Conservation (phyloP, 1,139 yeast genomes). For the Geotrichum histeridarum region DNA sequence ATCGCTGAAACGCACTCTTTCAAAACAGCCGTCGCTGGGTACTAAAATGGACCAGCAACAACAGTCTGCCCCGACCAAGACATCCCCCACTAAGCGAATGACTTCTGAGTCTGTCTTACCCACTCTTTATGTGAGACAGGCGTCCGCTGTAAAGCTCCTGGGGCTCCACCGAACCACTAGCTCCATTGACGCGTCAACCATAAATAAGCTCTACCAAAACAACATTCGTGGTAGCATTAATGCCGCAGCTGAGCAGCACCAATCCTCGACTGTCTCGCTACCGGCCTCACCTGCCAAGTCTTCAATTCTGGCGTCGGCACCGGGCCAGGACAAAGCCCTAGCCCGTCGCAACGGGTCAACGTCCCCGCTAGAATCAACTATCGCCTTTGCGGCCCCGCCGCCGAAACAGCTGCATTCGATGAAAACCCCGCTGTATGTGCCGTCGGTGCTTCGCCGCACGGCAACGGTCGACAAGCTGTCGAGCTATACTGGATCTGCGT, state of each 20-base stretch:
- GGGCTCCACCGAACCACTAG: conserved; percentile 8
- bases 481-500: neutral
- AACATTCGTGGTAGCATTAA: neutral
- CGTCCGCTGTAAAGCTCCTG: conserved; percentile 10
- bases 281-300: conserved; percentile 5
- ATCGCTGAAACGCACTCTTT: conserved; percentile 5
- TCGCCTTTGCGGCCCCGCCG: conserved; percentile 13
- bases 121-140: conserved; percentile 9
- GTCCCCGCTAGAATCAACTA: neutral
- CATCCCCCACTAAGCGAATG: conserved; percentile 9
- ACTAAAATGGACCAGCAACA: neutral
- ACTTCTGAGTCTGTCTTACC: conserved; percentile 16
- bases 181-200: conserved; percentile 1
- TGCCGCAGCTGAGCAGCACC: neutral
- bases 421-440: conserved; percentile 79
- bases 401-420: conserved; percentile 42
- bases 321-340: neutral
- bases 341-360: conserved; percentile 1
- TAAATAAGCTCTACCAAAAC: neutral
- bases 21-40: neutral
- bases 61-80: neutral
- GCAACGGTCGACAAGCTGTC: conserved; percentile 28
- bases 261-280: neutral
- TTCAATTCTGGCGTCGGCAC: neutral
- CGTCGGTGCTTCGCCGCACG: conserved; percentile 75